Base-by-base conservation (phyloP, 306 rosid genomes). In the Inga oerstediana region DNA sequence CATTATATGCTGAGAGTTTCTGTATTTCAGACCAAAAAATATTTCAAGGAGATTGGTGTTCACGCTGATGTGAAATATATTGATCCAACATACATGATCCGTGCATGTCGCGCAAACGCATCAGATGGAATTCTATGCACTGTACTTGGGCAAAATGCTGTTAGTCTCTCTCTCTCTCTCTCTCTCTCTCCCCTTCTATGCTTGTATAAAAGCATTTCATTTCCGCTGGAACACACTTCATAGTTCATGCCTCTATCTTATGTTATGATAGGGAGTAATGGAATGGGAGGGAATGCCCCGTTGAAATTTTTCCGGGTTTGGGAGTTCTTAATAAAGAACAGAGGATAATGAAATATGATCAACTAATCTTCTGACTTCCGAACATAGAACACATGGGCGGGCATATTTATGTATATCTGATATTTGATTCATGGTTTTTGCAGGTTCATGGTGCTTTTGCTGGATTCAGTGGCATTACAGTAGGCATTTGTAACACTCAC, bases 401-500 rank as follows among this genome's bases (percentile, higher is more conserved):
- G 10, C n/a, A 46, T 61, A 69, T 68, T 20, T 22, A 11, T 37
- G 62, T 74, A 32, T 72, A 66, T 64, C 52, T 73, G 72, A 79
- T 67, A 46, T 62, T 35, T 72, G 74, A 81, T 83, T 68, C 43
- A 15, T 76, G 76, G 73, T 7, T 80, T 79, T 79, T 83, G 76
- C 97, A 97, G 99, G 98, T 97, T 86, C 99, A 94, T 49, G 98
- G 98, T 11, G 99, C 99, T 22, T 97, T 97, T 65, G 99, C 99
- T 24, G 99, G 99, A 83, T 97, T 91, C 35, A 97, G 99, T 14
- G 99, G 99, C 75, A 94, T 94, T 62, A 87, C 99, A 41, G 95
- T 97, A 32, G 99, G 98, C 81, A 86, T 89, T 85, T 94, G 98
- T 88, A 97, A 97, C 88, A 97, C 99, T 72, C 99, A 97, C 83